These are phyloP conservation scores for Microbotryomycetes sp. DNA, from an alignment of 1,284 basidiomycete genomes.

Conservation along the genomic window DNA sequence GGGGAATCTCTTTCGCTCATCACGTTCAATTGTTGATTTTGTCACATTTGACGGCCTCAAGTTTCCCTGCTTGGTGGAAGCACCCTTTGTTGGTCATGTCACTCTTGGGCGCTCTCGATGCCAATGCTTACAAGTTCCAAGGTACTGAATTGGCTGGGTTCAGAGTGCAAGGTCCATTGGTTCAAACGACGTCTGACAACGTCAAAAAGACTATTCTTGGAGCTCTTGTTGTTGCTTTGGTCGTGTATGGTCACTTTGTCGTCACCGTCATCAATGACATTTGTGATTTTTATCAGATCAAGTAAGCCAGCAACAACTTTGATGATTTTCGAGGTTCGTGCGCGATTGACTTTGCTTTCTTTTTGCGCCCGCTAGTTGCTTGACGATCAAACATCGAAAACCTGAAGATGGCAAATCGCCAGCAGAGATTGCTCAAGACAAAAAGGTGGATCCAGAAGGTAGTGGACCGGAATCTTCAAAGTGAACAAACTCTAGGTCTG, in stretches of 20 bases:
- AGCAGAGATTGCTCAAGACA: conserved; percentile 7
- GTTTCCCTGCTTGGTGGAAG: conserved; percentile 58
- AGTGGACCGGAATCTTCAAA: not conserved
- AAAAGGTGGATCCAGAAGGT: conserved; percentile 7
- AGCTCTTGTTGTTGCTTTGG: conserved; percentile 20
- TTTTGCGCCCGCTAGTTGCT: conserved; percentile 14
- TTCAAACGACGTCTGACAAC: conserved; percentile 16
- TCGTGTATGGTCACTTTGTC: conserved; percentile 36
- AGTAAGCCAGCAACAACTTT: conserved; percentile 9
- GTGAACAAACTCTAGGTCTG: not conserved
- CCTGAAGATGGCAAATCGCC: conserved; percentile 1
- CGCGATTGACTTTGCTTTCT: not conserved
- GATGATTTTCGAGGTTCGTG: not conserved
- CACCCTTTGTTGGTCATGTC: conserved; percentile 82
- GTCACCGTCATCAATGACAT: conserved; percentile 36
- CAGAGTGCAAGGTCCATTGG: conserved; percentile 1
- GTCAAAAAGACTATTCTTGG: conserved; percentile 23
- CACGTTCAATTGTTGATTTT: conserved; percentile 84
- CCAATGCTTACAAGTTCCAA: conserved; percentile 57
- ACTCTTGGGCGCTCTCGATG: conserved; percentile 70
- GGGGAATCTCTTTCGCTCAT: conserved; percentile 55
- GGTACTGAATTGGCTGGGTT: not conserved
- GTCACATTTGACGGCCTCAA: conserved; percentile 77
- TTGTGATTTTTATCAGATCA: conserved; percentile 37
- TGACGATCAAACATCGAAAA: conserved; percentile 32